Conservation (phyloP, 768 basidiomycete genomes). For the Boletus speciosus region DNA sequence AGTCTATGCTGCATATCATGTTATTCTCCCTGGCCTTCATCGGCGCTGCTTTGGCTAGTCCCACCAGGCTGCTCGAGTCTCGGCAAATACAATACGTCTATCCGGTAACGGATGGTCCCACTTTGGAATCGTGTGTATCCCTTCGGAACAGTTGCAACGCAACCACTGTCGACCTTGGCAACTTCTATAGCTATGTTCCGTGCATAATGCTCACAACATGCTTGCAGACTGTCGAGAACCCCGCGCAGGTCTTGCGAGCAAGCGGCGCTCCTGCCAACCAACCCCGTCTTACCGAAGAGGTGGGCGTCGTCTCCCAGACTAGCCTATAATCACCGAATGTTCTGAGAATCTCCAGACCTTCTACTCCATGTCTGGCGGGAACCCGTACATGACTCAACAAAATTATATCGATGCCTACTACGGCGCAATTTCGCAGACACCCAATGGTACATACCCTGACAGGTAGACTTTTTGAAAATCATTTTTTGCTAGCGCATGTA, state of each 20-base stretch:
- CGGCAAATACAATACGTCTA: constrained; percentile 7
- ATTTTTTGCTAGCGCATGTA: neutral
- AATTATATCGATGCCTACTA: constrained; percentile 25
- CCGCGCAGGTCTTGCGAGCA: constrained; percentile 4
- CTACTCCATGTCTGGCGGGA: constrained; percentile 18
- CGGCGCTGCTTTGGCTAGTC: constrained; percentile 4
- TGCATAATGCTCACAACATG: constrained; percentile 23
- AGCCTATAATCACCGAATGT: neutral
- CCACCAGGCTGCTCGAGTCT: constrained; percentile 1
- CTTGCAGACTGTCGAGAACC: neutral
- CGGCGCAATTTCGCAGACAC: constrained; percentile 15
- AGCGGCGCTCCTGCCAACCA: constrained; percentile 15
- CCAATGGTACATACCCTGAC: constrained; percentile 16
- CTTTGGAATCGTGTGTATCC: constrained; percentile 8
- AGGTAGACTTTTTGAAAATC: neutral
- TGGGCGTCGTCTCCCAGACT: neutral
- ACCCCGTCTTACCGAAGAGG: constrained; percentile 14
- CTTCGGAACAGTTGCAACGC: constrained; percentile 22
- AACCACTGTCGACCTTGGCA: constrained; percentile 9
- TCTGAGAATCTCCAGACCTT: constrained; percentile 10
- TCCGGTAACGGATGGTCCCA: constrained; percentile 1
- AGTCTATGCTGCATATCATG: neutral
- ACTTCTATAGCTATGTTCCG: constrained; percentile 19
- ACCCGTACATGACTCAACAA: constrained; percentile 18
- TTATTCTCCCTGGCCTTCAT: neutral